phyloP scores from a whole-genome alignment of 352 stramenopile species.

The Globisporangium iwayamae region DNA sequence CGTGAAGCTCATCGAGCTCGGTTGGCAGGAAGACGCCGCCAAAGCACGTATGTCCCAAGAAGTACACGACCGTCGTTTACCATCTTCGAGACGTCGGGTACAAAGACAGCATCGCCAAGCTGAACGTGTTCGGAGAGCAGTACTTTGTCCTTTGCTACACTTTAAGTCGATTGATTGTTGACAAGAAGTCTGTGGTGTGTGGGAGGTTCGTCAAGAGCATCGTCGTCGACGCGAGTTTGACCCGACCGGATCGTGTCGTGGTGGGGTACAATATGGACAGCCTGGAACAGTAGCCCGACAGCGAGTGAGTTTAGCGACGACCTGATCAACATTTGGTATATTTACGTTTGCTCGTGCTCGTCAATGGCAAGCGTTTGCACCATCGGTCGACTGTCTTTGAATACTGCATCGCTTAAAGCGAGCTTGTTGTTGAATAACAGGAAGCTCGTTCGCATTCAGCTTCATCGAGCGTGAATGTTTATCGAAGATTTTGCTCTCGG shows the following conservation, averaged over 20 bases:
- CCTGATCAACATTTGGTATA: neutral
- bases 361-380: neutral
- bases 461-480: no score
- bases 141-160: constrained; percentile 3
- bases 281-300: neutral
- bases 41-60: neutral
- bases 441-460: no score
- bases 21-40: neutral
- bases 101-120: constrained; percentile 6
- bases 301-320: neutral
- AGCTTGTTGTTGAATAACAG: no score
- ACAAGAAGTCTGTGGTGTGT: neutral
- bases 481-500: no score
- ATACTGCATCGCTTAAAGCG: no score
- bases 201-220: constrained; percentile 5
- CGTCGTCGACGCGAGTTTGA: neutral
- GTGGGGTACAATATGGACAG: constrained; percentile 1
- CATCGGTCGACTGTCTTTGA: neutral
- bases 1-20: constrained; percentile 3
- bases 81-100: neutral
- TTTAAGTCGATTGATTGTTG: neutral
- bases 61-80: neutral
- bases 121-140: neutral
- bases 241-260: neutral
- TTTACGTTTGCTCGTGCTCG: neutral